Base-by-base conservation (phyloP, 176 grass and related monocot species). In the Poa pratensis region DNA sequence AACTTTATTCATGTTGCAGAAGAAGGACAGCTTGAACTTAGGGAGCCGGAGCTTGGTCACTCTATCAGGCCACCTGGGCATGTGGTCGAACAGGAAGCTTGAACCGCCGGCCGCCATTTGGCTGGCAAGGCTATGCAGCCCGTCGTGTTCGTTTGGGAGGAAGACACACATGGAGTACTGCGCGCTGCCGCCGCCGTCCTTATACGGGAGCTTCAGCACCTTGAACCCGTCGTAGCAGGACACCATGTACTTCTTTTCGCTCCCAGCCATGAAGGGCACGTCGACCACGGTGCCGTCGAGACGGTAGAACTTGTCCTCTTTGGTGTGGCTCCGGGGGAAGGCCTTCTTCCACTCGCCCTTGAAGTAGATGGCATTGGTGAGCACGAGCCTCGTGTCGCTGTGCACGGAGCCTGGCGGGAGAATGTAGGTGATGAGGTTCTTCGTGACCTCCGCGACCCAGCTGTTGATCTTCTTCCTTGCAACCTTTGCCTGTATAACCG, bases 351-450 rank as follows among this genome's bases (percentile, higher is more conserved):
- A 86, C 1, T 19, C 7, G 6, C 69, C 69, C 42, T 73, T 73
- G 42, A 73, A 73, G 69, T 73, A 73, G 69, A 73, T 73, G 64
- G 80, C 90, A 16, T 86, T 92, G 15, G 76, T 59, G 19, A 92
- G 48, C 9, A 92, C 80, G 0, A 89, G 18, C 11, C 9, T 30
- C 2, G 86, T 89, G 11, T 0, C 0, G 0, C 0, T 2, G 9
- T 71, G 0, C 9, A 89, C 62, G 1, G 67, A 54, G 2, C 9
- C 68, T 0, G 6, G 24, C 19, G 86, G 83, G 43, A 88, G 40
- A 77, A 86, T 22, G 0, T 64, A 43, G 7, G n/a, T 82, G 53
- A 88, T 86, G 9, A 92, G 60, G 3, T 85, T 40, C 34, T 75
- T 69, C 8, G 87, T 89, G 0, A 59, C 60, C 2, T 75, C 34